phyloP scores from a whole-genome alignment of 768 basidiomycete species.

The Hygrophorus russula region DNA sequence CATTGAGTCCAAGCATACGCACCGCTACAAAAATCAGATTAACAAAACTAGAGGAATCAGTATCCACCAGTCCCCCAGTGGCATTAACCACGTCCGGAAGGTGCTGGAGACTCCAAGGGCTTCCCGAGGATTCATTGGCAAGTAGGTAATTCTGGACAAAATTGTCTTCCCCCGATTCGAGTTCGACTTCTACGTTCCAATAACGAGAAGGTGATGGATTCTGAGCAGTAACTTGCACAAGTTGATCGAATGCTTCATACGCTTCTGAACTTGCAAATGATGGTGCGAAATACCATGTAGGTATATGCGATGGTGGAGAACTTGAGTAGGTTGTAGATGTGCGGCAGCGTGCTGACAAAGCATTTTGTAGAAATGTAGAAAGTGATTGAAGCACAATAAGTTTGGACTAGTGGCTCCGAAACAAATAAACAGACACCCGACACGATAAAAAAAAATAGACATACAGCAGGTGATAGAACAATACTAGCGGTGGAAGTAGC shows the following conservation, averaged over 20 bases:
- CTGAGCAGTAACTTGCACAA: conserved; percentile 21
- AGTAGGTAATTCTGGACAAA: conserved; percentile 19
- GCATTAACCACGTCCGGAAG: conserved; percentile 14
- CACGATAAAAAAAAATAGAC: not conserved
- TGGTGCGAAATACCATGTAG: conserved; percentile 55
- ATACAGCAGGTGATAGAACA: conserved; percentile 51
- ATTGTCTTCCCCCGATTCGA: conserved; percentile 24
- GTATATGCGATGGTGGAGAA: conserved; percentile 16
- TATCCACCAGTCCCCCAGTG: conserved; percentile 1
- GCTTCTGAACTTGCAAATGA: conserved; percentile 44
- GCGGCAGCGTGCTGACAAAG: conserved; percentile 18
- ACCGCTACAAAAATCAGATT: conserved; percentile 6
- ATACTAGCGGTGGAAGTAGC: conserved; percentile 58
- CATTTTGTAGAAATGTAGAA: conserved; percentile 49
- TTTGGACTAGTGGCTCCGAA: conserved; percentile 44
- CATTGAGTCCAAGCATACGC: not conserved
- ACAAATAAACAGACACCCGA: not conserved
- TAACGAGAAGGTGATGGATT: not conserved
- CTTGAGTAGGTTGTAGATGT: conserved; percentile 9
- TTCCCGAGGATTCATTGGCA: conserved; percentile 9
- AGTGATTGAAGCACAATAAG: conserved; percentile 67
- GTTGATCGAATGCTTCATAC: conserved; percentile 40
- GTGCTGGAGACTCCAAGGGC: conserved; percentile 24
- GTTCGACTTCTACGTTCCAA: conserved; percentile 26
- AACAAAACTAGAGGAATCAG: not conserved